These are phyloP conservation scores for Epichloe bromicola DNA, from an alignment of 2,329 filamentous ascomycete genomes.

Conservation along the genomic window DNA sequence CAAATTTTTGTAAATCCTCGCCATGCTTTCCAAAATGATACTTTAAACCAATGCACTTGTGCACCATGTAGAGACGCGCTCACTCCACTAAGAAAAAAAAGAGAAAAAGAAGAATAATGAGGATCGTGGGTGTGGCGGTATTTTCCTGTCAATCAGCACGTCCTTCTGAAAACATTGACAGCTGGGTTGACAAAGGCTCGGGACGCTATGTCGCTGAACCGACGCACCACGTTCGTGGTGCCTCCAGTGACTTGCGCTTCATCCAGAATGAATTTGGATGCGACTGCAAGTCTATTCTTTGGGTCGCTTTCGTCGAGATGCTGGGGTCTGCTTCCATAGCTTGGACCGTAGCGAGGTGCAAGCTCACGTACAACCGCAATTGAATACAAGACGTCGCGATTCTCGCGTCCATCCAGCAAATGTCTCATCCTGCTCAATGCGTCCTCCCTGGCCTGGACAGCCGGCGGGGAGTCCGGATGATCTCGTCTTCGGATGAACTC, in stretches of 20 bases:
- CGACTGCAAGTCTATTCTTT: conserved; percentile 53
- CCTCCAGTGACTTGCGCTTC: conserved; percentile 51
- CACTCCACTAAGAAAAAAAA: conserved; percentile 2
- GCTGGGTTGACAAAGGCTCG: conserved; percentile 45
- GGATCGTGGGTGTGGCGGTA: background rate
- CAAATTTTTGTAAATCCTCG: conserved; percentile 17
- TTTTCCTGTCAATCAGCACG: conserved; percentile 4
- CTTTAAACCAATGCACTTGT: conserved; percentile 9
- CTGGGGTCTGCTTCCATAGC: conserved; percentile 42
- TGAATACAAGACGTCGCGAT: conserved; percentile 81
- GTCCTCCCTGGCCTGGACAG: conserved; percentile 50
- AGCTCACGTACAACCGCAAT: conserved; percentile 69
- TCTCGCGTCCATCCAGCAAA: conserved; percentile 68
- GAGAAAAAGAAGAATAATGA: background rate
- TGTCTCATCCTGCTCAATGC: conserved; percentile 52
- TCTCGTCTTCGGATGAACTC: conserved; percentile 49
- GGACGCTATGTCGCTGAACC: conserved; percentile 54
- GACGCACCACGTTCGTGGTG: conserved; percentile 60
- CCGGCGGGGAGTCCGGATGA: conserved; percentile 31
- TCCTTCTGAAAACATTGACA: conserved; percentile 28
- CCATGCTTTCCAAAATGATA: conserved; percentile 21
- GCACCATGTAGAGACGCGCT: background rate
- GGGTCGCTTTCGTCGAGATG: conserved; percentile 55
- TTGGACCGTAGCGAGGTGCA: conserved; percentile 49
- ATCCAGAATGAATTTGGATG: conserved; percentile 55